phyloP scores from a whole-genome alignment of 2,329 filamentous ascomycete species.

The Fusarium nygamai region DNA sequence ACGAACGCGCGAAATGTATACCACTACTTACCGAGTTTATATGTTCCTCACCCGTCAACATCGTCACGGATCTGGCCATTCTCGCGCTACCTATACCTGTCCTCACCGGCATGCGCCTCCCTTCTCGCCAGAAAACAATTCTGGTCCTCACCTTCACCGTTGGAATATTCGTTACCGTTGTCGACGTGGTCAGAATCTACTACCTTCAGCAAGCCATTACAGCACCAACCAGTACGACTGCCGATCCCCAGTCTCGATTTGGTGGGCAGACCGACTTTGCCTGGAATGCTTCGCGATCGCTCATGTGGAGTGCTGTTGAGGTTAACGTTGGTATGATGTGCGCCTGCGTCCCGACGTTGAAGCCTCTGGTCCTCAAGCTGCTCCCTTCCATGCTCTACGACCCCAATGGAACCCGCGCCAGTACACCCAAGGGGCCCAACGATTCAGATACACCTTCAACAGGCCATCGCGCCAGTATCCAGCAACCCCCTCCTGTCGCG shows the following conservation, averaged over 20 bases:
- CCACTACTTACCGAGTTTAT: slow-evolving; percentile 71
- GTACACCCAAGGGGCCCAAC: slow-evolving; percentile 43
- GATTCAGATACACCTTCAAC: slow-evolving; percentile 46
- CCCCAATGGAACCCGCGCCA: slow-evolving; percentile 54
- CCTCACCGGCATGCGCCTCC: slow-evolving; percentile 85
- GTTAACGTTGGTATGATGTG: slow-evolving; percentile 91
- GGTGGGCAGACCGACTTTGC: slow-evolving; percentile 64
- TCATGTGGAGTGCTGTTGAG: slow-evolving; percentile 95
- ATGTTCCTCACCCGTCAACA: slow-evolving; percentile 87
- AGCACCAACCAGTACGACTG: slow-evolving; percentile 50
- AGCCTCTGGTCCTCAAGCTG: slow-evolving; percentile 79
- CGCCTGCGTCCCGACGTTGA: slow-evolving; percentile 90
- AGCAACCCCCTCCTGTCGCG: slow-evolving; percentile 39
- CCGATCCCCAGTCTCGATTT: slow-evolving; percentile 56
- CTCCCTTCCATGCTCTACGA: slow-evolving; percentile 67
- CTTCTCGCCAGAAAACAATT: slow-evolving; percentile 86
- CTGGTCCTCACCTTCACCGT: slow-evolving; percentile 86
- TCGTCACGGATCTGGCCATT: slow-evolving; percentile 89
- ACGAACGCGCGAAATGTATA: slow-evolving; percentile 57
- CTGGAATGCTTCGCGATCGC: slow-evolving; percentile 83
- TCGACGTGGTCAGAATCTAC: slow-evolving; percentile 90
- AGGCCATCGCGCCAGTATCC: slow-evolving; percentile 36
- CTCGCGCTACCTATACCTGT: slow-evolving; percentile 89
- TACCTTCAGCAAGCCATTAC: slow-evolving; percentile 81
- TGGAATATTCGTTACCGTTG: slow-evolving; percentile 86